These are phyloP conservation scores for Ophiostoma piceae DNA, from an alignment of 2,329 filamentous ascomycete genomes.

Conservation along the genomic window DNA sequence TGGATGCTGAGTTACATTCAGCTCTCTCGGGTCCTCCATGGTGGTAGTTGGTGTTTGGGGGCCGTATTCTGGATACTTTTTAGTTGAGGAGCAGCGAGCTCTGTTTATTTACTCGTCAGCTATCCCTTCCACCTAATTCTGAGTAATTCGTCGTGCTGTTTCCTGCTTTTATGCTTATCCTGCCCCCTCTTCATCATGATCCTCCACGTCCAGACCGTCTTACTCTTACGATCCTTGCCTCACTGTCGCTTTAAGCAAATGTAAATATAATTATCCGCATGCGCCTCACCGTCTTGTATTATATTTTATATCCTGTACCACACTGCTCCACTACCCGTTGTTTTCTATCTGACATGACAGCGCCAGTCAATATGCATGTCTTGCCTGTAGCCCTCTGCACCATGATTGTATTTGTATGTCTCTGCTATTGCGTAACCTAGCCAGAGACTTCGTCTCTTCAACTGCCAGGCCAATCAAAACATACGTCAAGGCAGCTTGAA, in stretches of 20 bases:
- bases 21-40: constrained; percentile 4
- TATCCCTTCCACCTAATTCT: neutral
- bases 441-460: neutral
- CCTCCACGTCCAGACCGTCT: neutral
- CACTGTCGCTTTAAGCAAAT: neutral
- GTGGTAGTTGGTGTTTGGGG: neutral
- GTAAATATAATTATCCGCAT: neutral
- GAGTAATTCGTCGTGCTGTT: neutral
- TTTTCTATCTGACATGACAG: neutral
- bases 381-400: neutral
- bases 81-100: too few relatives aligned
- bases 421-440: neutral
- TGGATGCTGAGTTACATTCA: constrained; percentile 1
- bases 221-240: neutral
- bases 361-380: neutral
- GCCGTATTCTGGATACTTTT: neutral
- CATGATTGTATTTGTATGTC: neutral
- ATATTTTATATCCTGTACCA: neutral
- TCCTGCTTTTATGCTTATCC: neutral
- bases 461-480: neutral
- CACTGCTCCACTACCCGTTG: neutral
- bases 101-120: neutral
- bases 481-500: neutral
- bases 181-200: neutral
- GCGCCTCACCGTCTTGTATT: neutral